Percentiles rank a stretch among this genome's conserved stretches.
Conservation (phyloP, 768 basidiomycete species). For the Tricholoma sp. region DNA sequence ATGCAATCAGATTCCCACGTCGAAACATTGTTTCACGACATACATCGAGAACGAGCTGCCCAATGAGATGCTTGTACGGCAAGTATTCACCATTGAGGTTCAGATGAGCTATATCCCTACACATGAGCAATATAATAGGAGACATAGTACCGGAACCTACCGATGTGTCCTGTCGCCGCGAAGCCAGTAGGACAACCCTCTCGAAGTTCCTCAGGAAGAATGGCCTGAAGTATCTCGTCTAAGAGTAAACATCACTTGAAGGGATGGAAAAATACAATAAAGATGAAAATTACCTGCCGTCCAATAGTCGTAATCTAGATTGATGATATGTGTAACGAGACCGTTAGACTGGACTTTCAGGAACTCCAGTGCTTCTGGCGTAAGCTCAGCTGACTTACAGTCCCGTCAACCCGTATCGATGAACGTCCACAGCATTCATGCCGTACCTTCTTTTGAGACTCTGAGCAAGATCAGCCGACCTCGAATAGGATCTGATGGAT, state of each 20-base stretch:
- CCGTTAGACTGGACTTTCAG: conserved; percentile 51
- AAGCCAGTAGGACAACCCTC: conserved; percentile 84
- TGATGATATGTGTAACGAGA: conserved; percentile 53
- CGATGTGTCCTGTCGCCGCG: conserved; percentile 87
- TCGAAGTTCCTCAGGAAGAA: conserved; percentile 74
- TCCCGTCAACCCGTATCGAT: conserved; percentile 12
- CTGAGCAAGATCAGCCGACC: conserved; percentile 64
- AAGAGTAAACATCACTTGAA: not conserved
- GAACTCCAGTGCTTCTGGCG: conserved; percentile 47
- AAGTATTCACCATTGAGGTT: conserved; percentile 89
- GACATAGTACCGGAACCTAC: conserved; percentile 35
- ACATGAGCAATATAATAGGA: not conserved
- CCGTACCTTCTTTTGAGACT: conserved; percentile 54
- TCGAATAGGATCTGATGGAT: conserved; percentile 42
- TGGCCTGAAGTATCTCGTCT: conserved; percentile 82
- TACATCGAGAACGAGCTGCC: conserved; percentile 88
- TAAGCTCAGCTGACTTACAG: conserved; percentile 64
- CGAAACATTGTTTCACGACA: conserved; percentile 21
- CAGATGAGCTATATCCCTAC: conserved; percentile 62
- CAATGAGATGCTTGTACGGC: conserved; percentile 87
- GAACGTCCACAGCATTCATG: not conserved
- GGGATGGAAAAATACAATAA: not conserved
- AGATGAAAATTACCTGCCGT: conserved; percentile 51
- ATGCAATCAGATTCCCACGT: not conserved
- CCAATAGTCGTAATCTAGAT: conserved; percentile 87